Percentiles rank a stretch among this genome's conserved stretches.
Conservation (phyloP, 768 basidiomycete genomes). For the Strobilomyces confusus region DNA sequence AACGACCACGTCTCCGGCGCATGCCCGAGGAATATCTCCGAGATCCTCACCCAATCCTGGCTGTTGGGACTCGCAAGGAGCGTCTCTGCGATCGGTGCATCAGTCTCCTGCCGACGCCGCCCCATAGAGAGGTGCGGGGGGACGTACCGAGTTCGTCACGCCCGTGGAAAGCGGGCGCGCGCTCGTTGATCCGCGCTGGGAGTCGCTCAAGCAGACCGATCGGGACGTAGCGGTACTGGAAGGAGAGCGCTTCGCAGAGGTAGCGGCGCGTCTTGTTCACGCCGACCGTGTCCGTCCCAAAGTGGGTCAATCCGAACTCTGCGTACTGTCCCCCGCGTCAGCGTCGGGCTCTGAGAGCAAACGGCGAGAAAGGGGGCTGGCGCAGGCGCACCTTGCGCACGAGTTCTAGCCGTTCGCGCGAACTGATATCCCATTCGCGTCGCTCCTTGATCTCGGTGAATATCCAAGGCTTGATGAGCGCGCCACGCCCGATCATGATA, state of each 20-base stretch:
- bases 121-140: not conserved
- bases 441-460: conserved; percentile 94
- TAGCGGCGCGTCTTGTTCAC: conserved; percentile 90
- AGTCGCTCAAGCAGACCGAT: conserved; percentile 84
- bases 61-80: conserved; percentile 76
- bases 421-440: conserved; percentile 91
- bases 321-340: conserved; percentile 53
- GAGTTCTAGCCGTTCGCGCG: conserved; percentile 76
- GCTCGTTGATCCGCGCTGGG: conserved; percentile 83
- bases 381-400: conserved; percentile 58
- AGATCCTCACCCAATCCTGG: conserved; percentile 88
- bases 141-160: conserved; percentile 80
- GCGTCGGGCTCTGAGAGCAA: no score
- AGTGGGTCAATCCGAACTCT: conserved; percentile 83
- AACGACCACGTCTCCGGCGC: conserved; percentile 81
- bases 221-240: conserved; percentile 94
- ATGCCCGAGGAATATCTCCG: conserved; percentile 92
- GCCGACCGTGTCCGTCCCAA: conserved; percentile 84
- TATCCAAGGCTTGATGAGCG: conserved; percentile 94
- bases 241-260: conserved; percentile 92
- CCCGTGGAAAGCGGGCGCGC: conserved; percentile 83
- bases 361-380: not conserved
- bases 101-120: not conserved
- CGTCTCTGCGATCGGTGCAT: conserved; percentile 54
- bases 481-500: conserved; percentile 92